Percentiles rank a stretch among this genome's conserved stretches.
Conservation (phyloP, 202 grass and related monocot species). For the Digitaria exilis region DNA sequence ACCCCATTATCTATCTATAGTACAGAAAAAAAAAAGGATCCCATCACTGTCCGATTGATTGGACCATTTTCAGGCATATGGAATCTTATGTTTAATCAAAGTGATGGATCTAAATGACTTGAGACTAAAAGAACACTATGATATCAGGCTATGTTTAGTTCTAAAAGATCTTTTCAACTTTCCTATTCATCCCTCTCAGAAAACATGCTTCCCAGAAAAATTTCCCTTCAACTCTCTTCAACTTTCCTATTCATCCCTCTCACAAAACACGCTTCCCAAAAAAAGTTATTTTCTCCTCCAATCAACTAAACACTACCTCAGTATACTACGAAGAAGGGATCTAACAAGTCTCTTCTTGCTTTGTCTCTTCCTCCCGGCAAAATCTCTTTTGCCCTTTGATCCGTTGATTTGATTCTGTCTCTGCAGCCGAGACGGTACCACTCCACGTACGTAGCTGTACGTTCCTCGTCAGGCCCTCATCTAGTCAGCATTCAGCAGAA, state of each 20-base stretch:
- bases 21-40: background rate
- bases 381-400: conserved; percentile 49
- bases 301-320: too few species aligned
- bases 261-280: too few species aligned
- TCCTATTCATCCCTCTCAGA: too few species aligned
- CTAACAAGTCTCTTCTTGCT: conserved; percentile 4
- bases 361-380: conserved; percentile 41
- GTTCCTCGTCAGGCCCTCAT: conserved; percentile 30
- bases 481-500: conserved; percentile 26
- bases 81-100: conserved; percentile 58
- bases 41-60: conserved; percentile 7
- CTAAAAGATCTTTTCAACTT: too few species aligned
- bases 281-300: too few species aligned
- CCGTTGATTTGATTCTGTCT: conserved; percentile 42
- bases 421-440: background rate
- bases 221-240: too few species aligned
- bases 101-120: conserved; percentile 16
- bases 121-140: too few species aligned
- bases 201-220: too few species aligned
- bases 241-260: too few species aligned
- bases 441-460: background rate
- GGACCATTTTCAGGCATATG: conserved; percentile 21
- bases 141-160: too few species aligned
- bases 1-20: background rate
- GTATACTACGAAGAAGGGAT: conserved; percentile 26